A percentile compares a stretch with the other conserved stretches of the same genome.
These are phyloP conservation scores for Hyphopichia wangnamkhiaoensis DNA, from an alignment of 1,139 yeast genomes.

Conservation along the genomic window DNA sequence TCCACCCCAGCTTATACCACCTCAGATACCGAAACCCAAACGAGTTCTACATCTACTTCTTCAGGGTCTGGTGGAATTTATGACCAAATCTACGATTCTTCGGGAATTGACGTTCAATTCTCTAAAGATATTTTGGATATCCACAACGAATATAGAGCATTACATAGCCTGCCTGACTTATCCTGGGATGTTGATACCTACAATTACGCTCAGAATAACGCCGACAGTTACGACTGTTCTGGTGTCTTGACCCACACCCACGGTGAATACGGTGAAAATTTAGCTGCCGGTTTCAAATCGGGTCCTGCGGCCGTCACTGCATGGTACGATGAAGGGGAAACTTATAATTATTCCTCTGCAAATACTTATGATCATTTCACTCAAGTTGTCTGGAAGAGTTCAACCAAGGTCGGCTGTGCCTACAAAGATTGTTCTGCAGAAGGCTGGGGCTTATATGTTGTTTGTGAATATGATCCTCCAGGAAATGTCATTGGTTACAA, in stretches of 20 bases:
- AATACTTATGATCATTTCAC: constrained; percentile 68
- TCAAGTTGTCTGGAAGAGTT: constrained; percentile 77
- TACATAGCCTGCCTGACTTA: constrained; percentile 60
- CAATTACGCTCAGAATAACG: constrained; percentile 65
- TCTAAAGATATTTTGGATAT: constrained; percentile 48
- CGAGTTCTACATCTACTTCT: constrained; percentile 5
- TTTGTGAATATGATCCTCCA: constrained; percentile 48
- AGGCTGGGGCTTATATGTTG: constrained; percentile 44
- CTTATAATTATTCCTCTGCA: constrained; percentile 51
- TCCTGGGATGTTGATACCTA: constrained; percentile 67
- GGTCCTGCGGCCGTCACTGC: constrained; percentile 65
- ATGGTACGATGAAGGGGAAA: constrained; percentile 75
- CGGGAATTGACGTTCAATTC: constrained; percentile 29
- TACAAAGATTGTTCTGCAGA: constrained; percentile 42
- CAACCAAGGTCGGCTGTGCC: constrained; percentile 74
- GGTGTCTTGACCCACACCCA: constrained; percentile 71
- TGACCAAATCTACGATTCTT: constrained; percentile 9
- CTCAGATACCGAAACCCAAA: neutral
- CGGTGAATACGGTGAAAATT: constrained; percentile 83
- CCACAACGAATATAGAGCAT: constrained; percentile 70
- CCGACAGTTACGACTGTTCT: constrained; percentile 67
- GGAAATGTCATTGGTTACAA: constrained; percentile 51
- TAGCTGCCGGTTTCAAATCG: constrained; percentile 68
- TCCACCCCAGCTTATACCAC: constrained; percentile 10
- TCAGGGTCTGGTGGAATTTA: constrained; percentile 10